Evolutionary conservation across 192 early-diverging fungal species (phyloP), one percentile per base, ranked within the genome.

Genomic region (Linnemannia exigua): DNA sequence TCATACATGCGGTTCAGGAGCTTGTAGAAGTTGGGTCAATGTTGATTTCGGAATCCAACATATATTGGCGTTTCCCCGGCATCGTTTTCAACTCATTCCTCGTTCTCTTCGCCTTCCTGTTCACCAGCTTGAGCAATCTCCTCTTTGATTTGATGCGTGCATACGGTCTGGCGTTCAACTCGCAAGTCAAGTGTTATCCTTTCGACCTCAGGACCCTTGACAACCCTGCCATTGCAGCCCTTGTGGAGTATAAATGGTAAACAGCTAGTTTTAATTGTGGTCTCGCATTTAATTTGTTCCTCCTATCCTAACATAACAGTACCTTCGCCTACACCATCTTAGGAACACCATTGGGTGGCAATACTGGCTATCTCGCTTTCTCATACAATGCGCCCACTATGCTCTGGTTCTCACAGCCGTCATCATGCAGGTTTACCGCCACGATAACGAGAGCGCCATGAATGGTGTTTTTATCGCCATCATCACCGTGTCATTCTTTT

Each of bases 171-270:
- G 35, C 6, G 33, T 38, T 5, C 14, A 37, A 47, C 2, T 8
- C 41, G 0, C 25, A n/a, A 8, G n/a, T 82, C 19, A 37, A 46
- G 11, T 68, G 47, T 28, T 48, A 74, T 44, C 25, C 54, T 5
- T 82, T 75, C 25, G 31, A 20, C 1, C 31, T 72, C 1, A 68
- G 70, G 14, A 70, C 28, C 17, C 48, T 82, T 28, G 80, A 82
- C 22, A 82, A 82, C 37, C 80, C 80, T n/a, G 80, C 80, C 0
- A 82, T 82, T n/a, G 80, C 67, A 51, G 80, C 80, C 25, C 37
- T 82, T 67, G 69, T 82, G 3, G 68, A 74, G 51, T 82, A 82
- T 74, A 82, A 82, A 58, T 82, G 80, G 80, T 76, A 82, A 68
- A 31, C 7, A 28, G 25, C 5, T 38, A n/a, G 38, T 75, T 8